These are phyloP conservation scores for Hirsutella thompsonii DNA, from an alignment of 2,329 filamentous ascomycete genomes.

Conservation along the genomic window DNA sequence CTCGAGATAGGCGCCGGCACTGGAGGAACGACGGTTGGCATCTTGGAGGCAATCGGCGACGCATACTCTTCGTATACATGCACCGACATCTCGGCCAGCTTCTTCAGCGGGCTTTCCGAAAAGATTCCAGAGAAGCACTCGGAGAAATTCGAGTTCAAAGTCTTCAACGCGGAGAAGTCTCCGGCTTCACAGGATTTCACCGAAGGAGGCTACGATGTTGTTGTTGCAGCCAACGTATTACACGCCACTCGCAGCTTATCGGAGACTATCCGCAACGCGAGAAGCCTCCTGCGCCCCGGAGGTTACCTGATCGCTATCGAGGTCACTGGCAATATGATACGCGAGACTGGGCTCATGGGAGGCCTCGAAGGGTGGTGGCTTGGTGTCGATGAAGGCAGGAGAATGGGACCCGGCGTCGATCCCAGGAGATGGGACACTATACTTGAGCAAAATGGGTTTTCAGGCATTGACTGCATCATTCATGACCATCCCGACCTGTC, in stretches of 20 bases:
- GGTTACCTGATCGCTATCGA: neutral
- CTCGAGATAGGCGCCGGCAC: constrained; percentile 29
- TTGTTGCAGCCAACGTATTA: constrained; percentile 24
- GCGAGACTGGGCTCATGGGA: neutral
- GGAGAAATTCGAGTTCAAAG: constrained; percentile 13
- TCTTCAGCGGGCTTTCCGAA: constrained; percentile 16
- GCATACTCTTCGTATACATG: constrained; percentile 25
- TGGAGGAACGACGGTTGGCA: constrained; percentile 23
- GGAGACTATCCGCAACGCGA: constrained; percentile 8
- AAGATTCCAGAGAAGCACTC: constrained; percentile 12
- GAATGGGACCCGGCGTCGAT: constrained; percentile 1
- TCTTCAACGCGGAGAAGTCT: constrained; percentile 13
- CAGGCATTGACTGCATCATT: constrained; percentile 2
- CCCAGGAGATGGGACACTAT: constrained; percentile 1
- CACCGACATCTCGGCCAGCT: constrained; percentile 28
- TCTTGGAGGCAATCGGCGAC: constrained; percentile 18
- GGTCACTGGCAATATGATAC: constrained; percentile 1
- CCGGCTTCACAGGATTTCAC: constrained; percentile 17
- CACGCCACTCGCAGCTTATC: constrained; percentile 20
- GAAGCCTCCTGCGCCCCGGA: neutral
- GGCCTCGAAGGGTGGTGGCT: constrained; percentile 1
- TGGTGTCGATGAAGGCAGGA: neutral
- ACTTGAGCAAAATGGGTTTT: constrained; percentile 2
- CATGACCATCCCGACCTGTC: neutral
- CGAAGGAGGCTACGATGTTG: constrained; percentile 16